Evolutionary conservation across 345 rosid genomes (phyloP), one percentile per base, ranked within the genome.

Genomic region (Bruguiera sexangula): DNA sequence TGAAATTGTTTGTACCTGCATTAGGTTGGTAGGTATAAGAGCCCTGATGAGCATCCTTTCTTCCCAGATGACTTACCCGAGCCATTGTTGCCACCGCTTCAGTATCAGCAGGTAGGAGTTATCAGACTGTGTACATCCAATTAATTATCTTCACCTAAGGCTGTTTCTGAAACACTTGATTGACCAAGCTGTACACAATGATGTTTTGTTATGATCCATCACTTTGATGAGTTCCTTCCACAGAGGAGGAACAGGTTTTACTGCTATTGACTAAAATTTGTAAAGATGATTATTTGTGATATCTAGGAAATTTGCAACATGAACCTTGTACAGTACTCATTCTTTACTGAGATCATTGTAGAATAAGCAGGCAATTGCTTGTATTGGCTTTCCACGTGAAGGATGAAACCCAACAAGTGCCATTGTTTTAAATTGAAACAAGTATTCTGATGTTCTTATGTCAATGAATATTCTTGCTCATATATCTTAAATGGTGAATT

Each of bases 41-140:
- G 98, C 79, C 98, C 98, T 24, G 98, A 92, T 76, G 96, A 92
- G 75, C 91, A 87, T 77, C 91, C 96, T 11, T 90, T 92, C 86
- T 90, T 88, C 86, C 89, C 89, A 1, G 80, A 85, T 50, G 83
- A 84, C 70, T 68, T 92, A 52, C 96, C 96, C 4, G 86, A 82
- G 75, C 88, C 95, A 31, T 6, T 83, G 76, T 78, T 92, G 75
- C 96, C 98, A 22, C 96, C 98, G 63, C 34, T 92, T 71, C 93
- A 92, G 60, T 92, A 88, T 71, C 95, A 91, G 57, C 77, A 89
- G 85, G 95, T 80, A 60, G 60, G 55, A 62, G 21, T 50, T 21
- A 16, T 22, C 22, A 54, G 54, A 31, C 61, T n/a, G 51, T 54
- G 20, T 32, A 37, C 36, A 34, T 52, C 19, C 54, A 34, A 56